Evolutionary conservation across 1,139 yeast species (phyloP).

Genomic region (Arxiozyma heterogenica): DNA sequence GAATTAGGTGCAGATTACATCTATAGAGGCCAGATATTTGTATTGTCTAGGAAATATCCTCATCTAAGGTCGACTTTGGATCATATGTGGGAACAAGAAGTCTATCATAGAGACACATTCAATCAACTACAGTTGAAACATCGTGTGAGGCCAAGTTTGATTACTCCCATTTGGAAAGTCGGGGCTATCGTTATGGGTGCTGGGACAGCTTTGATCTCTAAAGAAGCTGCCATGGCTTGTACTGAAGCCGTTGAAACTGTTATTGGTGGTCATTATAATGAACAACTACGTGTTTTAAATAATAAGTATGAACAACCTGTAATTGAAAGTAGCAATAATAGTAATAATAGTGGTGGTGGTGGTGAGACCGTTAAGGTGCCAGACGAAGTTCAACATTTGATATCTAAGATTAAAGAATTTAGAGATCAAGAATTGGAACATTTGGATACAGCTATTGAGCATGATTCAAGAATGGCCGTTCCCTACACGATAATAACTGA

Average conservation of each 20-base stretch:
- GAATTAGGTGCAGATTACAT: constrained; percentile 96
- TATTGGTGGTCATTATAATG: constrained; percentile 91
- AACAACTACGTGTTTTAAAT: constrained; percentile 69
- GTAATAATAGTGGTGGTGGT: not conserved
- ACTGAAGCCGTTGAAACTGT: constrained; percentile 98
- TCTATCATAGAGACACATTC: constrained; percentile 81
- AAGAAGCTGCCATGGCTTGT: constrained; percentile 99
- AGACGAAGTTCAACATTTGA: constrained; percentile 52
- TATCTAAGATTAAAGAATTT: constrained; percentile 58
- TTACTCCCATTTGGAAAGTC: constrained; percentile 87
- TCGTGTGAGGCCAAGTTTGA: constrained; percentile 79
- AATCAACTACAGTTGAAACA: constrained; percentile 64
- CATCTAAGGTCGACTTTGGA: constrained; percentile 63
- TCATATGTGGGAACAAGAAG: constrained; percentile 98
- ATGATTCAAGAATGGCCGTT: constrained; percentile 87
- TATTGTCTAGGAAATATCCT: constrained; percentile 61
- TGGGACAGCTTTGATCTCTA: constrained; percentile 76
- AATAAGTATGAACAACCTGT: constrained; percentile 43
- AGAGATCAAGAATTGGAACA: constrained; percentile 96
- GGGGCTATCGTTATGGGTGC: constrained; percentile 87
- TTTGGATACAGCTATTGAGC: constrained; percentile 81
- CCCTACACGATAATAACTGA: constrained; percentile 87
- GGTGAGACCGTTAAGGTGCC: constrained; percentile 32
- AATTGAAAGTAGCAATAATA: not conserved
- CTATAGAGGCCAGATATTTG: constrained; percentile 81